These are phyloP conservation scores for Chamaecyparis obtusa DNA, from an alignment of 75 land plant genomes.

Conservation along the genomic window DNA sequence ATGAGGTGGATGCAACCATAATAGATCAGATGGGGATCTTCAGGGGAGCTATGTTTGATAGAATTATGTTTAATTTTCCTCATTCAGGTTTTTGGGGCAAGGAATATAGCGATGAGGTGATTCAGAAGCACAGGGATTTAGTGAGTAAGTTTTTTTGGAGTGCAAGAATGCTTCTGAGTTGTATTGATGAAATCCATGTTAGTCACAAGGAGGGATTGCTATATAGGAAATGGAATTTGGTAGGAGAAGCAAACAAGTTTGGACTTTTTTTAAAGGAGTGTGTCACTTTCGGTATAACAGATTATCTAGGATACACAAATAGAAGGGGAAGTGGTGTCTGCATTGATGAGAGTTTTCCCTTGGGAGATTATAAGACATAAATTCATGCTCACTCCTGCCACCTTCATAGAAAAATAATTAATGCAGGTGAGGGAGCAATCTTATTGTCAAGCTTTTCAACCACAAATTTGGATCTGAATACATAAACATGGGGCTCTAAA, in stretches of 20 bases:
- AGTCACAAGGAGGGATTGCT: no score
- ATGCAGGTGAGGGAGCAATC: not conserved
- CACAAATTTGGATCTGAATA: not conserved
- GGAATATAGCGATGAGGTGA: slow-evolving; percentile 1
- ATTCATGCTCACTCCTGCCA: slow-evolving; percentile 13
- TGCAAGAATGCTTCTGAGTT: slow-evolving; percentile 4
- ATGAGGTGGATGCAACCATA: slow-evolving; percentile 55
- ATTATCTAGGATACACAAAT: no score
- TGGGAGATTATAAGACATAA: slow-evolving; percentile 34
- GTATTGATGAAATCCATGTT: slow-evolving; percentile 7
- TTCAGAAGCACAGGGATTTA: not conserved
- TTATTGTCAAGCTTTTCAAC: not conserved
- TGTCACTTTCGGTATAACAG: no score
- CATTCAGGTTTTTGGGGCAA: slow-evolving; percentile 52
- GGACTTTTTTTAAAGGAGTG: no score
- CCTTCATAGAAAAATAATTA: not conserved
- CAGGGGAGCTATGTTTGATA: slow-evolving; percentile 26
- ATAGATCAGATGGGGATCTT: slow-evolving; percentile 25
- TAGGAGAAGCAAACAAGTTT: no score
- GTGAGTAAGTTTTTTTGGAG: slow-evolving; percentile 5
- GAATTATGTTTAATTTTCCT: slow-evolving; percentile 58
- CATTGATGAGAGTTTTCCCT: no score
- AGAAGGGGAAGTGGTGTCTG: no score
- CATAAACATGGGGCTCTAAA: not conserved
- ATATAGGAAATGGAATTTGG: no score